Conservation (phyloP, 1,139 yeast genomes). For the Saccharomycopsis phalli region DNA sequence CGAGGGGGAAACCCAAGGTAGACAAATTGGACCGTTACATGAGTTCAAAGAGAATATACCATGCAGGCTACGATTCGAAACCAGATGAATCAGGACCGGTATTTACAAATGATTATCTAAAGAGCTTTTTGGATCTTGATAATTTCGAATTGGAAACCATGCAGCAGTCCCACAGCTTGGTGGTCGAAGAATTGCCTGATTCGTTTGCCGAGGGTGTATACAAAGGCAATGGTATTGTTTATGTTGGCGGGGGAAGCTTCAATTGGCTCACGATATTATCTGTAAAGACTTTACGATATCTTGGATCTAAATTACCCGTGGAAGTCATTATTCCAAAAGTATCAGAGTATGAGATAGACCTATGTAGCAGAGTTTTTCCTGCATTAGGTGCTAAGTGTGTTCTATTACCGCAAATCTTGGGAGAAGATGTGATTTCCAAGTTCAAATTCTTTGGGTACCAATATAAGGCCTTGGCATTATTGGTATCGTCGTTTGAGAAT, state of each 20-base stretch:
- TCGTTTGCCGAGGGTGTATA: conserved; percentile 37
- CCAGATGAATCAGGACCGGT: conserved; percentile 22
- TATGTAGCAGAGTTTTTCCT: conserved; percentile 60
- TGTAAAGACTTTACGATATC: conserved; percentile 51
- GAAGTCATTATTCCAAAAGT: conserved; percentile 67
- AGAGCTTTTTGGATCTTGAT: conserved; percentile 45
- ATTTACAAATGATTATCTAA: conserved; percentile 39
- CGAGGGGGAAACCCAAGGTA: conserved; percentile 8
- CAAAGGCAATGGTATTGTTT: conserved; percentile 69
- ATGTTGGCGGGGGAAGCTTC: conserved; percentile 74
- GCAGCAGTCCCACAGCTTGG: conserved; percentile 43
- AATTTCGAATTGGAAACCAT: conserved; percentile 39
- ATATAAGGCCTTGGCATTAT: conserved; percentile 66
- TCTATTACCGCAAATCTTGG: conserved; percentile 48
- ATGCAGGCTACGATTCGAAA: conserved; percentile 39
- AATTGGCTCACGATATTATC: conserved; percentile 65
- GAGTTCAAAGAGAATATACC: conserved; percentile 35
- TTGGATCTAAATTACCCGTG: conserved; percentile 61
- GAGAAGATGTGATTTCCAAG: conserved; percentile 33
- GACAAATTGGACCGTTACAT: conserved; percentile 11
- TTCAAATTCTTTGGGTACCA: conserved; percentile 66
- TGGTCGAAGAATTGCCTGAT: conserved; percentile 43
- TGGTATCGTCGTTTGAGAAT: conserved; percentile 73
- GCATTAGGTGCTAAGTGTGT: conserved; percentile 63
- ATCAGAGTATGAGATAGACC: conserved; percentile 60